Conservation (phyloP, 768 basidiomycete species). For the Dioszegia crocea region DNA sequence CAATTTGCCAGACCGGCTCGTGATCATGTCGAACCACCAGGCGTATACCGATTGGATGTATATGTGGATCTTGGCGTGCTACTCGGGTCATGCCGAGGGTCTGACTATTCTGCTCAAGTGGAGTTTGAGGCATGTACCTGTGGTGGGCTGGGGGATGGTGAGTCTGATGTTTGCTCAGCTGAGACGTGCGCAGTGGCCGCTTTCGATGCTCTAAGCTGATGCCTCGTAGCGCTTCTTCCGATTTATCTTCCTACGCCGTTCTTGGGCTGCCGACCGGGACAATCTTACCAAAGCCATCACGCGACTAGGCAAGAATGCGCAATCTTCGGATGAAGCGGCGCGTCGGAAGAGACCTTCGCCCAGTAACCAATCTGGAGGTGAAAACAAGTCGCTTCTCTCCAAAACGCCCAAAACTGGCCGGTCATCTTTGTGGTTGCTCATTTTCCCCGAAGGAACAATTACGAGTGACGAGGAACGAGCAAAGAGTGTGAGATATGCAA, state of each 20-base stretch:
- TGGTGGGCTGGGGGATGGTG: constrained; percentile 75
- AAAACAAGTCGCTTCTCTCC: constrained; percentile 3
- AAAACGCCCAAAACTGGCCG: constrained; percentile 1
- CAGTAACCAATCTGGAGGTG: background rate
- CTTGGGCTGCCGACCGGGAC: constrained; percentile 78
- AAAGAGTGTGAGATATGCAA: constrained; percentile 77
- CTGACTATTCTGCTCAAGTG: constrained; percentile 91
- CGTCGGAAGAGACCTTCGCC: constrained; percentile 3
- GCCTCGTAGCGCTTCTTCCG: constrained; percentile 77
- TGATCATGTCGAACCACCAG: constrained; percentile 86
- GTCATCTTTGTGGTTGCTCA: constrained; percentile 68
- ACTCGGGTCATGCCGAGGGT: constrained; percentile 55
- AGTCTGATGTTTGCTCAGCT: constrained; percentile 9
- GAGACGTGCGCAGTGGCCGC: too few relatives aligned
- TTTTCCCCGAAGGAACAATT: constrained; percentile 95
- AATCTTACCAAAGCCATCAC: constrained; percentile 65
- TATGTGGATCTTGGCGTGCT: constrained; percentile 55
- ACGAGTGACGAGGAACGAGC: constrained; percentile 81
- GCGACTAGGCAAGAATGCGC: constrained; percentile 57
- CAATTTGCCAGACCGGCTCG: constrained; percentile 70
- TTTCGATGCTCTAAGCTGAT: background rate
- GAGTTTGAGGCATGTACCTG: constrained; percentile 75
- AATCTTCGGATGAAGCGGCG: constrained; percentile 12
- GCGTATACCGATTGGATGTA: constrained; percentile 60
- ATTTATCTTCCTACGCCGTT: constrained; percentile 88